Evolutionary conservation across 2,329 filamentous ascomycete species (phyloP).

Genomic region (Fusarium sp.): DNA sequence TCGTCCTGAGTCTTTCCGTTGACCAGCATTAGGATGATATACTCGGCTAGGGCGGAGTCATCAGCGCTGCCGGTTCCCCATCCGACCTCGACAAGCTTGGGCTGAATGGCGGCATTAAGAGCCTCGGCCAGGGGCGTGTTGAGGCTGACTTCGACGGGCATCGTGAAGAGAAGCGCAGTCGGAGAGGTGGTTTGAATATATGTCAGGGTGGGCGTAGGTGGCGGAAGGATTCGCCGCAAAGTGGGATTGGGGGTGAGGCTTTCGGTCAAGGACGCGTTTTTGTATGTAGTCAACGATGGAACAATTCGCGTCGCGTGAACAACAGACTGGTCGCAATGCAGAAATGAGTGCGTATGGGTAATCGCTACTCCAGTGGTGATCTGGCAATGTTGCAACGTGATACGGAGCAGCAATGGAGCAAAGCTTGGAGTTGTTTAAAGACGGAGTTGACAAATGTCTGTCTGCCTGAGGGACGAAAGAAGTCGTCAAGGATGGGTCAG

Average conservation of each 20-base stretch:
- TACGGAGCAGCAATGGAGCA: constrained; percentile 33
- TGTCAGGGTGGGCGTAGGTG: constrained; percentile 25
- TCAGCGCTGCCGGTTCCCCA: constrained; percentile 84
- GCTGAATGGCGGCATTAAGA: constrained; percentile 82
- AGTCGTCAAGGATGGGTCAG: constrained; percentile 45
- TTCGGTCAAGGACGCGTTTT: constrained; percentile 39
- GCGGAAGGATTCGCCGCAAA: constrained; percentile 37
- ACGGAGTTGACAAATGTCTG: constrained; percentile 43
- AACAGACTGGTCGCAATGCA: constrained; percentile 32
- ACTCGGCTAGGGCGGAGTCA: constrained; percentile 88
- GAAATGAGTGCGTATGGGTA: constrained; percentile 5
- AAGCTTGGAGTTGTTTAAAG: constrained; percentile 36
- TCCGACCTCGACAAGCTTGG: constrained; percentile 90
- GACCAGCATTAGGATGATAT: constrained; percentile 95
- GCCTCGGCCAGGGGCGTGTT: constrained; percentile 86
- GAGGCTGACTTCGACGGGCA: constrained; percentile 80
- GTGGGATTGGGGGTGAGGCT: constrained; percentile 27
- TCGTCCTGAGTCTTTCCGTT: constrained; percentile 94
- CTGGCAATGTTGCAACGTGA: constrained; percentile 30
- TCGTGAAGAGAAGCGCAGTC: constrained; percentile 53
- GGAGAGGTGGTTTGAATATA: constrained; percentile 6
- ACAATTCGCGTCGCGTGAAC: constrained; percentile 43
- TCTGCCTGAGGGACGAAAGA: constrained; percentile 42
- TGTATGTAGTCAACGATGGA: constrained; percentile 8
- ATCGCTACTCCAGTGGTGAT: constrained; percentile 26